A percentile compares a stretch with the other conserved stretches of the same genome.
Evolutionary conservation across 179 eudicot species (phyloP).

Genomic region (Gypsophila paniculata): DNA sequence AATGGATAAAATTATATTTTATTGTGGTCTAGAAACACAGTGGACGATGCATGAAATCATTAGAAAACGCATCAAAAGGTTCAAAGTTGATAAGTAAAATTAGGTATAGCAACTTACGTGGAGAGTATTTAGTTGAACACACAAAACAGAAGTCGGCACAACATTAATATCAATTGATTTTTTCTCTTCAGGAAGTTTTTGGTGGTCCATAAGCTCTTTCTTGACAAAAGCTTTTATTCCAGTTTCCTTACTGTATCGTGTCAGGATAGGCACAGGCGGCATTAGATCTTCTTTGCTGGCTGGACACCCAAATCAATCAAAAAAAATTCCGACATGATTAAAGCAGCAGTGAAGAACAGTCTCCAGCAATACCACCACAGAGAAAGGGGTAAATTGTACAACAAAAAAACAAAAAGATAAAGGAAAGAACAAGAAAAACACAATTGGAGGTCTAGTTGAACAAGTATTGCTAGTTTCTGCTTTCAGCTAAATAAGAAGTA

Average conservation of each 20-base stretch:
- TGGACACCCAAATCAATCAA: conserved; percentile 28
- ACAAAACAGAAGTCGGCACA: conserved; percentile 68
- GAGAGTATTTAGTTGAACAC: conserved; percentile 87
- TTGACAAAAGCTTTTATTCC: conserved; percentile 91
- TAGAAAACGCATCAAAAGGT: background rate
- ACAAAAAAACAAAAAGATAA: no score
- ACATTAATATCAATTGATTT: conserved; percentile 73
- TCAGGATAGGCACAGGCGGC: conserved; percentile 90
- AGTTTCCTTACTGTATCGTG: conserved; percentile 73
- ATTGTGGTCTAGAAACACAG: background rate
- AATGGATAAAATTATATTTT: conserved; percentile 1
- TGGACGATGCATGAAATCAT: conserved; percentile 1
- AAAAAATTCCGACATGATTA: conserved; percentile 5
- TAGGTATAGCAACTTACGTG: conserved; percentile 50
- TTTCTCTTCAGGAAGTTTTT: conserved; percentile 68
- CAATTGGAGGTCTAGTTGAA: background rate
- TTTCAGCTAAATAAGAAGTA: conserved; percentile 7
- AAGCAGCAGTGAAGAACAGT: conserved; percentile 17
- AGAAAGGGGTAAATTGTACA: background rate
- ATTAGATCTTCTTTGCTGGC: conserved; percentile 84
- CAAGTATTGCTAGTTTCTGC: background rate
- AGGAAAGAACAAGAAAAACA: no score
- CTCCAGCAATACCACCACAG: background rate
- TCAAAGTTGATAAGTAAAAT: conserved; percentile 3
- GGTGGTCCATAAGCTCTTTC: conserved; percentile 77